Evolutionary conservation across 202 grass and related monocot species (phyloP).

Genomic region (Setaria italica): DNA sequence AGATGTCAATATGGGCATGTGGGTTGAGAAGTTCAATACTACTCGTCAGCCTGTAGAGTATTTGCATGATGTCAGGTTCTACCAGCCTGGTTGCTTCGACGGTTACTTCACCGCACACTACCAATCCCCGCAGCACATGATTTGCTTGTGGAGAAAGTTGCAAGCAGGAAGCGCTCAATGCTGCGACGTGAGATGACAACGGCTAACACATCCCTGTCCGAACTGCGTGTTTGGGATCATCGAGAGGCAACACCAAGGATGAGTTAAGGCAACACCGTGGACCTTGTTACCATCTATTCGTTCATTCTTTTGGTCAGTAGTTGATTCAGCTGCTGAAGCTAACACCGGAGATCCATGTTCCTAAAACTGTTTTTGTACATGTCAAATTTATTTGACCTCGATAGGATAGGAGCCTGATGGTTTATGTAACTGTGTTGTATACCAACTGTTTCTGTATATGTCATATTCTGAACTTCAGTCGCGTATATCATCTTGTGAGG

Average conservation of each 20-base stretch:
- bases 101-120: slow-evolving; percentile 79
- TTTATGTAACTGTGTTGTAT: not conserved
- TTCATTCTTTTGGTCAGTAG: slow-evolving; percentile 44
- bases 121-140: slow-evolving; percentile 80
- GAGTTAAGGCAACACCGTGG: not conserved
- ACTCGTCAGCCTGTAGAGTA: slow-evolving; percentile 43
- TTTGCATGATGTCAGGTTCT: slow-evolving; percentile 68
- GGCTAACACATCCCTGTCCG: not conserved
- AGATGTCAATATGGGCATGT: slow-evolving; percentile 97
- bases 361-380: slow-evolving; percentile 18
- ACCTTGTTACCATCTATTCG: slow-evolving; percentile 3
- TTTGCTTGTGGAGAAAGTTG: slow-evolving; percentile 80
- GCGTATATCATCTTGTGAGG: not conserved
- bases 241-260: slow-evolving; percentile 1
- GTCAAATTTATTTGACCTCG: slow-evolving; percentile 42
- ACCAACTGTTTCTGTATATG: not conserved
- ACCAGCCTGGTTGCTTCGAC: slow-evolving; percentile 73
- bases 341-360: slow-evolving; percentile 13
- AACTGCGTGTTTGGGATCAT: not conserved
- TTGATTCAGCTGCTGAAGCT: slow-evolving; percentile 47
- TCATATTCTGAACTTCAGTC: not conserved
- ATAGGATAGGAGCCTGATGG: not conserved
- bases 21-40: slow-evolving; percentile 80
- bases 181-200: slow-evolving; percentile 65
- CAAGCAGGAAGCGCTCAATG: slow-evolving; percentile 67